Evolutionary conservation across 345 rosid species (phyloP), one percentile per base, ranked within the genome.

Genomic region (Lepidium sativum): DNA sequence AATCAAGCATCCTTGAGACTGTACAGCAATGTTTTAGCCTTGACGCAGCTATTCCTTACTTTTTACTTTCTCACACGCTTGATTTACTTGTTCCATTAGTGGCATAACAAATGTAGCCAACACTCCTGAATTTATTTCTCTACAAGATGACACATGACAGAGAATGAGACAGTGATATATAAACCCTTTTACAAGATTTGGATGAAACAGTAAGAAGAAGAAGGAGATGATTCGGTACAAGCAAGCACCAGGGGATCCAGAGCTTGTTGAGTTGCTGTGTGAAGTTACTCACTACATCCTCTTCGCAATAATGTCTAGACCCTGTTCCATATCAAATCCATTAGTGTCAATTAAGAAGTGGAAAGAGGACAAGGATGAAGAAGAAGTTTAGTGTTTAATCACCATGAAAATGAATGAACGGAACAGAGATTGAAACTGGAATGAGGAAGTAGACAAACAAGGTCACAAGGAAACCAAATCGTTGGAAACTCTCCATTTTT

Each of bases 1-100:
- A 12, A 92, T 87, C 31, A 92, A 70, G 75, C 83, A 89, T 2
- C 98, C 98, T 87, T 89, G 96, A 53, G 96, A 92, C 63, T 79
- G 86, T 34, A 86, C 96, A 60, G 89, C 96, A 8, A 92, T 78
- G 77, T 81, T 85, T 76, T 81, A 87, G 45, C 97, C 98, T 37
- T 78, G 54, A 10, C 81, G 83, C 70, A 92, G 55, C 70, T 83
- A 90, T 80, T 84, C 72, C 82, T 89, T 84, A 51, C 69, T 18
- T 77, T 84, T 89, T 65, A 89, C 86, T 92, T 87, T 57, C 48
- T 35, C 29, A 49, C 25, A 64, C 8, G 60, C 55, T 49, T 66
- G 4, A 27, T 3, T 66, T 0, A 43, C 72, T 66, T 73, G 95
- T 48, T 83, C 67, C 12, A 58, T 77, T 12, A 92, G 88, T 72